Evolutionary conservation across 768 basidiomycete species (phyloP).

Genomic region (Podaxis pistillaris): DNA sequence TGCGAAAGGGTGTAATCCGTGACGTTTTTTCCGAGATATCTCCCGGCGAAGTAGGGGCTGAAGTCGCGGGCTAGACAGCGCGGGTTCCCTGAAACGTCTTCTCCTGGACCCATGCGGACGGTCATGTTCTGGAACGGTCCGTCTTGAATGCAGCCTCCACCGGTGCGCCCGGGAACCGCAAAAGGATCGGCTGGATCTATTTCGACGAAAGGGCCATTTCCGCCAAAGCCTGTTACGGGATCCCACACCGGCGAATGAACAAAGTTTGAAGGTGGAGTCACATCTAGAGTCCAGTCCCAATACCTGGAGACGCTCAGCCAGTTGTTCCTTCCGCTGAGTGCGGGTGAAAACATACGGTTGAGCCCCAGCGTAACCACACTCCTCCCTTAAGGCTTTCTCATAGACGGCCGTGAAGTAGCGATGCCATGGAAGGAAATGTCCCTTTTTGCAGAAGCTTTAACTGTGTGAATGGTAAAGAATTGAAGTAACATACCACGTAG

Average conservation of each 20-base stretch:
- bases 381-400: slow-evolving; percentile 21
- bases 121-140: background rate
- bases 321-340: background rate
- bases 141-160: background rate
- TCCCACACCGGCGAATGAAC: background rate
- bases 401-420: slow-evolving; percentile 22
- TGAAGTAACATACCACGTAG: slow-evolving; percentile 21
- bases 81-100: slow-evolving; percentile 16
- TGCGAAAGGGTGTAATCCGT: slow-evolving; percentile 17
- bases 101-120: background rate
- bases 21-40: slow-evolving; percentile 17
- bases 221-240: background rate
- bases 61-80: slow-evolving; percentile 21
- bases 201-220: background rate
- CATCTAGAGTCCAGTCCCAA: background rate
- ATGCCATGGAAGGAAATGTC: slow-evolving; percentile 28
- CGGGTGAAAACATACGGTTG: slow-evolving; percentile 19
- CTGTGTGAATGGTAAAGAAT: background rate
- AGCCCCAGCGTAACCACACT: slow-evolving; percentile 25
- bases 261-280: background rate
- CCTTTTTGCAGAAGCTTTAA: slow-evolving; percentile 10
- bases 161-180: background rate
- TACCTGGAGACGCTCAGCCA: background rate
- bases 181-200: background rate
- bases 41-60: slow-evolving; percentile 19